Evolutionary conservation across 2,329 filamentous ascomycete species (phyloP), one percentile per base, ranked within the genome.

Genomic region (Akanthomyces dipterigenus): DNA sequence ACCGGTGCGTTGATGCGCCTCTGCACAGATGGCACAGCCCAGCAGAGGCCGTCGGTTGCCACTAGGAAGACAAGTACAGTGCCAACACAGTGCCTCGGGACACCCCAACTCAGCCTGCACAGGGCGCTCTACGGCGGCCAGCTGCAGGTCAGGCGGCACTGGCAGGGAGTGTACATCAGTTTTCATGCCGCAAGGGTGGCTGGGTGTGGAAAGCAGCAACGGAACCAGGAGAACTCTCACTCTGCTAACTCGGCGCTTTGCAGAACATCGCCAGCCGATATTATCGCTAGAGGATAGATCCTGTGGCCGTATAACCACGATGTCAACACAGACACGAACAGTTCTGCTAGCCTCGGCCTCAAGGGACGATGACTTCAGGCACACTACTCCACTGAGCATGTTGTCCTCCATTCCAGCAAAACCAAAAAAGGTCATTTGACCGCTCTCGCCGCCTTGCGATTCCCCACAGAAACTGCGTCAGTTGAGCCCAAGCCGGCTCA

Each of bases 391-490:
- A 60, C 50, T 9, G 20, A 28, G 42, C 26, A 49, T 26, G 50
- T 18, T 45, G 51, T 22, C 34, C 26, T 36, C 34, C 60, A 61
- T 61, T 61, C 60, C 60, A 61, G 38, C 49, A 55, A 50, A 61
- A 22, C n/a, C 34, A 54, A 48, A 40, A 24, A 51, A 34, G 43
- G 60, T 61, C 60, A 61, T 45, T 61, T 61, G 60, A 61, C 60
- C 60, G 60, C 60, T 56, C 49, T 45, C 53, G 45, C 24, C 40
- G 46, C 22, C 46, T 59, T 24, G 36, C 24, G 28, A n/a, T 6
- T 7, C 20, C 24, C 55, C 55, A 40, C 43, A 14, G 2, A 43
- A 9, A 22, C 38, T 60, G 56, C 40, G 57, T 60, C 57, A 60
- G 57, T 42, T 38, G 54, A 24, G 24, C 43, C 54, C 40, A 56